Percentiles rank a stretch among this genome's conserved stretches.
phyloP scores from a whole-genome alignment of 2,329 filamentous ascomycete species.

The Cladosporium sp. region DNA sequence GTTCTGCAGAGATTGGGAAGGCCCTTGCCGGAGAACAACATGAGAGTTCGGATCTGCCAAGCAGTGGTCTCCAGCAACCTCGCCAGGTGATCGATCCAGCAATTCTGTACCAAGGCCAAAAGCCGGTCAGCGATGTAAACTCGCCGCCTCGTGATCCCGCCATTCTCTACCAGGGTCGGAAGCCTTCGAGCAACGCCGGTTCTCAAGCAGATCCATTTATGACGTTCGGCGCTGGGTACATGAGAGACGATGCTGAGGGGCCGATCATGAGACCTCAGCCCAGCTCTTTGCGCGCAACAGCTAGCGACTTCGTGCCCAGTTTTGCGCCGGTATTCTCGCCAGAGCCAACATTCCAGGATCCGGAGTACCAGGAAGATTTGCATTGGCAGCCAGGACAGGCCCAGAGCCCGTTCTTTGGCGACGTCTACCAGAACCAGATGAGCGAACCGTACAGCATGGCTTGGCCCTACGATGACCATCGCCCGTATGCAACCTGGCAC shows the following conservation, averaged over 20 bases:
- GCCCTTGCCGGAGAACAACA: not conserved
- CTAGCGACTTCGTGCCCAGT: not conserved
- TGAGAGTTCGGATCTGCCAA: not conserved
- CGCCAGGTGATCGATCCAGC: not conserved
- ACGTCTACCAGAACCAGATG: not conserved
- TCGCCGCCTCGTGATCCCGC: not conserved
- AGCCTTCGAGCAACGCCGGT: not conserved
- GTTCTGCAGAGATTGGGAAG: constrained; percentile 6
- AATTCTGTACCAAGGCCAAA: not conserved
- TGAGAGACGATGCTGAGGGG: too few relatives aligned
- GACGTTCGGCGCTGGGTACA: too few relatives aligned
- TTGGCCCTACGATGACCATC: not conserved
- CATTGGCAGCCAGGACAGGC: not conserved
- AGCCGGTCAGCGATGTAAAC: not conserved
- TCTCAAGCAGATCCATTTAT: too few relatives aligned
- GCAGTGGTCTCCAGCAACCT: not conserved
- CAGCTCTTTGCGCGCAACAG: constrained; percentile 7
- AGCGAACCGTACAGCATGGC: not conserved
- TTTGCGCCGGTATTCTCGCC: not conserved
- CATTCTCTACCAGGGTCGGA: not conserved
- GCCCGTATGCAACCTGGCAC: not conserved
- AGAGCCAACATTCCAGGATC: not conserved
- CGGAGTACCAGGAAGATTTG: not conserved
- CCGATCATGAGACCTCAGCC: not conserved
- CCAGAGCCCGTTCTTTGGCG: not conserved